Conservation (phyloP, 1,284 basidiomycete genomes). For the Athelia sp. region DNA sequence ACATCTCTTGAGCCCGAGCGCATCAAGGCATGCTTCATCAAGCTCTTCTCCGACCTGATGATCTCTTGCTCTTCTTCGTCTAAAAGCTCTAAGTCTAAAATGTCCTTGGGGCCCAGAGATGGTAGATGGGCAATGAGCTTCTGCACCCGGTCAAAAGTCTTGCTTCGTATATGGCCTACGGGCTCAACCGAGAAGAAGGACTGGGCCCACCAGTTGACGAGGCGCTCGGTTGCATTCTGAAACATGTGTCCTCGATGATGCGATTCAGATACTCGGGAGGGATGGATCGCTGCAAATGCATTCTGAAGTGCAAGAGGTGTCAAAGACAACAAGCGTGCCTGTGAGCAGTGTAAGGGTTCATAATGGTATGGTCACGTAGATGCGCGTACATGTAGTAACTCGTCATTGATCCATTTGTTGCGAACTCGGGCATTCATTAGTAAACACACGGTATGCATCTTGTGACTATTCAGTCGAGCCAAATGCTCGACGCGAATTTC, state of each 20-base stretch:
- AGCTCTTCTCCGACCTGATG: slow-evolving; percentile 73
- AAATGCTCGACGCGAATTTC: slow-evolving; percentile 61
- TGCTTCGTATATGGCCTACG: slow-evolving; percentile 65
- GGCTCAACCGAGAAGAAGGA: slow-evolving; percentile 65
- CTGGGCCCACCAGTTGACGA: slow-evolving; percentile 81
- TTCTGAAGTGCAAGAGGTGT: slow-evolving; percentile 78
- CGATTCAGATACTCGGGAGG: slow-evolving; percentile 76
- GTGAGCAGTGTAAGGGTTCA: slow-evolving; percentile 6
- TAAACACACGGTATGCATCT: slow-evolving; percentile 79
- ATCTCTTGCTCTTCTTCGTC: slow-evolving; percentile 60
- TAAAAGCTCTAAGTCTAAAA: slow-evolving; percentile 32
- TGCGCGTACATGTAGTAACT: slow-evolving; percentile 67
- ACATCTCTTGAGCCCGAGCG: slow-evolving; percentile 81
- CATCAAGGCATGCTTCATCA: slow-evolving; percentile 87
- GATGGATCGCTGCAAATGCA: slow-evolving; percentile 75
- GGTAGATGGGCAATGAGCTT: slow-evolving; percentile 26
- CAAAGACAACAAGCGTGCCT: slow-evolving; percentile 85
- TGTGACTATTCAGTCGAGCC: slow-evolving; percentile 76
- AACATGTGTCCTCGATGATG: slow-evolving; percentile 81
- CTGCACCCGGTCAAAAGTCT: slow-evolving; percentile 71
- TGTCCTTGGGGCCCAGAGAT: slow-evolving; percentile 7
- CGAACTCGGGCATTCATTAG: slow-evolving; percentile 73
- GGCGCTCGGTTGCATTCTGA: slow-evolving; percentile 68
- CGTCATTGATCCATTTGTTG: slow-evolving; percentile 85
- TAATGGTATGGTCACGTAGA: slow-evolving; percentile 2